phyloP scores from a whole-genome alignment of 176 grass and related monocot species.

The Stipa capillata region DNA sequence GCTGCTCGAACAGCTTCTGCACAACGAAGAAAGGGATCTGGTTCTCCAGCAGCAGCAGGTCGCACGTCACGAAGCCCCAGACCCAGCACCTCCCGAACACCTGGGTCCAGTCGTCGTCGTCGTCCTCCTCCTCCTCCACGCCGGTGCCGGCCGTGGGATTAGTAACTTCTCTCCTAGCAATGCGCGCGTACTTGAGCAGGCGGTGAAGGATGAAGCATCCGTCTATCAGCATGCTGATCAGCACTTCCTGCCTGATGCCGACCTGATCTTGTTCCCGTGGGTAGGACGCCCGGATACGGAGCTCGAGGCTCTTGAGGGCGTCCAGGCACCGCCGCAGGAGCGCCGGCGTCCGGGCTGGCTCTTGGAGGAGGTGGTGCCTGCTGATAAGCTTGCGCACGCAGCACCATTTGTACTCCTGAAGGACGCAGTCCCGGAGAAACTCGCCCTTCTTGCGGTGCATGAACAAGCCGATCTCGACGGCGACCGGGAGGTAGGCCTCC shows the following conservation, averaged over 20 bases:
- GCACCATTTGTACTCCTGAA: not conserved
- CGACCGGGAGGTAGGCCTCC: not conserved
- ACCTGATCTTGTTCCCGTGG: not conserved
- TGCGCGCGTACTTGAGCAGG: not conserved
- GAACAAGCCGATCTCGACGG: not conserved
- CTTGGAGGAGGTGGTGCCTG: not conserved
- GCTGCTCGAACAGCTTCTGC: not conserved
- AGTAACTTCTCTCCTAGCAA: not conserved
- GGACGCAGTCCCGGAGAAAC: too few species aligned
- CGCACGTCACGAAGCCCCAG: not conserved
- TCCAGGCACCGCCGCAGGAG: not conserved
- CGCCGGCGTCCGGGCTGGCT: not conserved
- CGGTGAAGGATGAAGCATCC: slow-evolving; percentile 29
- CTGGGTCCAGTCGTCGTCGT: too few species aligned
- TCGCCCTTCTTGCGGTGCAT: not conserved
- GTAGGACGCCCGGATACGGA: not conserved
- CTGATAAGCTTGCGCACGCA: not conserved
- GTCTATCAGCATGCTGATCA: slow-evolving; percentile 21
- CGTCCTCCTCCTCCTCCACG: too few species aligned
- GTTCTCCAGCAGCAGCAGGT: slow-evolving; percentile 30
- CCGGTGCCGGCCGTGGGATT: not conserved
- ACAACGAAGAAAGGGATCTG: slow-evolving; percentile 25
- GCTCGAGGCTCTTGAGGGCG: not conserved
- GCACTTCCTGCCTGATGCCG: not conserved
- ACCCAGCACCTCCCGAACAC: not conserved